Evolutionary conservation across 2,329 filamentous ascomycete species (phyloP).

Genomic region (Aspergillus caelatus): DNA sequence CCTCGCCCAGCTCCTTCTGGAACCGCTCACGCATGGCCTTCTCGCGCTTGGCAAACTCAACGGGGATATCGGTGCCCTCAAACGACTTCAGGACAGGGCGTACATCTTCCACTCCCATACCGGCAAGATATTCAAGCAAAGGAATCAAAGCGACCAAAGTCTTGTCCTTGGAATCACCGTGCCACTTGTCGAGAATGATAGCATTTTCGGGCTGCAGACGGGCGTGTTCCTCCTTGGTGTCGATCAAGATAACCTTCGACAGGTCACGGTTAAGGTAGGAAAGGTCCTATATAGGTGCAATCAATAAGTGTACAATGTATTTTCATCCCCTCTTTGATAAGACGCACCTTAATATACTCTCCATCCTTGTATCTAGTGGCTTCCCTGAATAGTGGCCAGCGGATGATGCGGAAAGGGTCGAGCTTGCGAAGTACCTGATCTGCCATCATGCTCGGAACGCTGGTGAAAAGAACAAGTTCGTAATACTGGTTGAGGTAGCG

Average conservation of each 20-base stretch:
- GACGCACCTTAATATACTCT: constrained; percentile 88
- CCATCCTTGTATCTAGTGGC: constrained; percentile 97
- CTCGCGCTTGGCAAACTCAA: constrained; percentile 87
- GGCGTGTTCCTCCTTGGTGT: constrained; percentile 80
- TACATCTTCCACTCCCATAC: constrained; percentile 87
- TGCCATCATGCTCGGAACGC: constrained; percentile 77
- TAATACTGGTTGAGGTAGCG: constrained; percentile 98
- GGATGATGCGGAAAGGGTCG: constrained; percentile 91
- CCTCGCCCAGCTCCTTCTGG: constrained; percentile 72
- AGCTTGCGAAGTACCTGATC: constrained; percentile 90
- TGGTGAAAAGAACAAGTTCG: constrained; percentile 94
- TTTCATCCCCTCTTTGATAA: constrained; percentile 17
- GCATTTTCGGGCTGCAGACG: constrained; percentile 95
- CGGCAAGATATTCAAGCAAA: constrained; percentile 95
- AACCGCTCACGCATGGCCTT: constrained; percentile 83
- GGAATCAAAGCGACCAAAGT: constrained; percentile 88
- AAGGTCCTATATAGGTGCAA: constrained; percentile 67
- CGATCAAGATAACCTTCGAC: constrained; percentile 92
- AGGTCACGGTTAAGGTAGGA: constrained; percentile 95
- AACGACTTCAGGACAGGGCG: constrained; percentile 85
- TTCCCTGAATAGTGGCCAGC: constrained; percentile 92
- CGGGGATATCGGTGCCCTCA: constrained; percentile 83
- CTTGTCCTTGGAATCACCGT: constrained; percentile 77
- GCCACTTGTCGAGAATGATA: constrained; percentile 89
- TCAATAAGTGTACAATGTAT: not conserved